Evolutionary conservation across 148 eudicot genomes (phyloP), one percentile per base, ranked within the genome.

Genomic region (Cornus controversa): DNA sequence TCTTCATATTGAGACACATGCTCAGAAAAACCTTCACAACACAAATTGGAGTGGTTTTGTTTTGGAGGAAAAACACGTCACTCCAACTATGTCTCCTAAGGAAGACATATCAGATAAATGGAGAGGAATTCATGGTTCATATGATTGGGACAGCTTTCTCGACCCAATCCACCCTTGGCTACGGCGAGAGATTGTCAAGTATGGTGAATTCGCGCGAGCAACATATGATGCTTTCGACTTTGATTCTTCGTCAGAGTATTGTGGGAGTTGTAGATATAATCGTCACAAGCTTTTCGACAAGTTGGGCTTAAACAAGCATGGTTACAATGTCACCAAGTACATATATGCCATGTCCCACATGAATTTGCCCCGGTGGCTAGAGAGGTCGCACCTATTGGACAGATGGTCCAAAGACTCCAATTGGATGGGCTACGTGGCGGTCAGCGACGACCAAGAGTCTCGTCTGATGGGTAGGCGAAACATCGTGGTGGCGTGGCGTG

Each of bases 361-460:
- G 29, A 93, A 90, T 2, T 14, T 93, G 64, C 92, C 93, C 4
- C 34, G 70, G 22, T 93, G 97, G 93, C 80, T 93, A 18, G 87
- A 91, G 79, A 75, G 74, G 76, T 89, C 94, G 0, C 78, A 78
- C 25, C 37, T 91, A 23, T 84, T 72, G 0, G 82, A 92, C 45
- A 73, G 91, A 0, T 92, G 97, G 97, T 91, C 93, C 68, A 84
- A 80, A 6, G 88, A 87, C 63, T 86, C 97, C 3, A 89, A 92
- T 62, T 94, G 97, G 97, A 94, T 92, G 84, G 98, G 98, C 13
- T 94, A 82, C 53, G 90, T 89, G 14, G 97, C 88, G 0, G 97
- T 94, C 66, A 90, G 91, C 22, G 83, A 88, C 23, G 92, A 94
- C 20, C 76, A 75, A 1, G 92, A 86, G 70, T 72, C 92, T 0